phyloP scores from a whole-genome alignment of 2,329 filamentous ascomycete genomes.

The Escovopsis sp. region DNA sequence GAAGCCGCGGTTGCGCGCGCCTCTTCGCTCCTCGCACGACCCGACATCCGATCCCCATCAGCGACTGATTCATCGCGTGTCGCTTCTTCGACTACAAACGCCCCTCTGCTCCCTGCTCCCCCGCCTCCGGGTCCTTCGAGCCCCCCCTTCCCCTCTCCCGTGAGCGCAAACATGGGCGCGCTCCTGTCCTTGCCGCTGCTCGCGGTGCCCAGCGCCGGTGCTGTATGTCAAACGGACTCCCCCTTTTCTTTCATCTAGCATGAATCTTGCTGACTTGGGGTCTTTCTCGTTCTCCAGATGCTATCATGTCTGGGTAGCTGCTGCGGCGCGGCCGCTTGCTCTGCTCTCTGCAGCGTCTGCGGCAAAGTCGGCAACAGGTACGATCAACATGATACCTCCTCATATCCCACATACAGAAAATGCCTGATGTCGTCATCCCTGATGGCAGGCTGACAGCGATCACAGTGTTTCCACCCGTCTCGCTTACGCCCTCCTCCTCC shows the following conservation, averaged over 20 bases:
- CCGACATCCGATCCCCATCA: background rate
- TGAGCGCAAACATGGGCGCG: conserved; percentile 55
- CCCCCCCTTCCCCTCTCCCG: no score
- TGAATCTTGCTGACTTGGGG: background rate
- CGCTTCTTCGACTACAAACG: no score
- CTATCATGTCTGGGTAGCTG: conserved; percentile 73
- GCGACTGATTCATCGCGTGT: background rate
- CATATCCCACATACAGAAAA: no score
- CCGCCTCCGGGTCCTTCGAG: no score
- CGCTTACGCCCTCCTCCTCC: conserved; percentile 84
- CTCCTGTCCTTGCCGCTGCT: conserved; percentile 79
- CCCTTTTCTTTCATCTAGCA: no score
- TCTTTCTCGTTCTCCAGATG: conserved; percentile 37
- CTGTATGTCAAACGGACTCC: conserved; percentile 59
- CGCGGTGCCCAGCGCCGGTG: conserved; percentile 71
- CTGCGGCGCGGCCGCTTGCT: conserved; percentile 92
- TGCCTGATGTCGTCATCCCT: background rate
- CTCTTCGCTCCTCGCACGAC: background rate
- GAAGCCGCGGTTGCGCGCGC: background rate
- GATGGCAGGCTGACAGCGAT: background rate
- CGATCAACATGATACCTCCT: conserved; percentile 3
- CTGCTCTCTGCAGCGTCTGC: conserved; percentile 86
- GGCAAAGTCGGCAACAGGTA: conserved; percentile 95
- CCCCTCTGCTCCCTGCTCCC: no score
- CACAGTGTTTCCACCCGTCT: conserved; percentile 89